These are phyloP conservation scores for Salvia sclarea DNA, from an alignment of 305 asterid species.

Conservation along the genomic window DNA sequence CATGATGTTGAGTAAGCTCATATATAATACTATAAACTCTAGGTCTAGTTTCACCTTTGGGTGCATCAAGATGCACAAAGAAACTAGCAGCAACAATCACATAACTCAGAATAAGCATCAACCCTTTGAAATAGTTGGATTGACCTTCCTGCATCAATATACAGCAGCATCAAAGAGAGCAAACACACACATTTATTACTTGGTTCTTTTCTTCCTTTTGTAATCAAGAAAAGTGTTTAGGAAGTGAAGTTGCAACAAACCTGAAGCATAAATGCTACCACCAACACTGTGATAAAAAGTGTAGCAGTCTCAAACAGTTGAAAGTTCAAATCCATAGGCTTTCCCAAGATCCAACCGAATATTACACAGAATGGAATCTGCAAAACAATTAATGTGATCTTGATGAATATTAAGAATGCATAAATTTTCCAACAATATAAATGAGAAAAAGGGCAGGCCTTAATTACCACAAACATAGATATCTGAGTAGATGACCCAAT, in stretches of 20 bases:
- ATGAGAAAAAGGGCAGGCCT: background rate
- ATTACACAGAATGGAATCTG: constrained; percentile 98
- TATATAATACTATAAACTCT: too few species aligned
- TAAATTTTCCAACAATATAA: background rate
- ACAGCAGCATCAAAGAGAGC: constrained; percentile 21
- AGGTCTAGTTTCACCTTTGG: constrained; percentile 73
- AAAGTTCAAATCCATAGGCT: constrained; percentile 96
- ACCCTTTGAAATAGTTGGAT: constrained; percentile 92
- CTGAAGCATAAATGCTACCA: constrained; percentile 99
- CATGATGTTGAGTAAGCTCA: too few species aligned
- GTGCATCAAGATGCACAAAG: constrained; percentile 80
- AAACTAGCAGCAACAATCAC: constrained; percentile 99
- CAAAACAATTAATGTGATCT: constrained; percentile 22
- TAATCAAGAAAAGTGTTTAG: too few species aligned
- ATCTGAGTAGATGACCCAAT: constrained; percentile 98
- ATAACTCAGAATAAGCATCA: constrained; percentile 94
- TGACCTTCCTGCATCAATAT: constrained; percentile 82
- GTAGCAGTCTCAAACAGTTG: constrained; percentile 98
- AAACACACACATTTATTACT: too few species aligned
- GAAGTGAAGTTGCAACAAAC: constrained; percentile 38
- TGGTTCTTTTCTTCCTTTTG: too few species aligned
- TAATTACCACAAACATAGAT: constrained; percentile 92
- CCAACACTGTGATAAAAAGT: constrained; percentile 88
- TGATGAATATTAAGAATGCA: background rate
- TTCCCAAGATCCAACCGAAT: constrained; percentile 90